Evolutionary conservation across 2,329 filamentous ascomycete species (phyloP).

Genomic region (Fusarium torreyae): DNA sequence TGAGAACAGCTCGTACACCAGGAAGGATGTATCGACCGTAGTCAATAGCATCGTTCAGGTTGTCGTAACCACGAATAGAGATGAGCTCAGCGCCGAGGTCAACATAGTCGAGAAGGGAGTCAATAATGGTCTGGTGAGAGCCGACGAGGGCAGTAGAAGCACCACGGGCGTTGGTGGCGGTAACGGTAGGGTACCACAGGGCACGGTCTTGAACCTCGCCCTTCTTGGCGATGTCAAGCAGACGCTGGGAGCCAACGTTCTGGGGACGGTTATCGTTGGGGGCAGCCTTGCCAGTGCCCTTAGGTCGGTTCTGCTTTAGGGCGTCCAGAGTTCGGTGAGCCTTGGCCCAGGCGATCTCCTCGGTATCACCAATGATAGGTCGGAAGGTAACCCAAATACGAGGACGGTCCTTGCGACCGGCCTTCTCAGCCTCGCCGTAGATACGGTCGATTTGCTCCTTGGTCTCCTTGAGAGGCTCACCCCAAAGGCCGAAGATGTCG

Average conservation of each 20-base stretch:
- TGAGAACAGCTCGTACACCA: conserved; percentile 59
- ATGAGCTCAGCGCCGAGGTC: conserved; percentile 70
- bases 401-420: conserved; percentile 68
- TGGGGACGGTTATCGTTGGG: conserved; percentile 58
- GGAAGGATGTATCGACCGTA: conserved; percentile 71
- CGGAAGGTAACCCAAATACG: conserved; percentile 76
- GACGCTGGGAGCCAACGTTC: conserved; percentile 71
- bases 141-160: conserved; percentile 73
- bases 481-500: conserved; percentile 76
- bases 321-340: conserved; percentile 69
- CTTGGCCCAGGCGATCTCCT: conserved; percentile 74
- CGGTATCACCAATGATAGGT: conserved; percentile 73
- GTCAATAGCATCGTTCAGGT: conserved; percentile 71
- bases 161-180: conserved; percentile 71
- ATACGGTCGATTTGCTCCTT: conserved; percentile 74
- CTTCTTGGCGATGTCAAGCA: conserved; percentile 69
- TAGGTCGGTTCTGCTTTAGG: conserved; percentile 61
- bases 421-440: conserved; percentile 71
- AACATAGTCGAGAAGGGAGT: conserved; percentile 71
- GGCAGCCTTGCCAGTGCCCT: conserved; percentile 51
- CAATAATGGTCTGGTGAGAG: conserved; percentile 65
- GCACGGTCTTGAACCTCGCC: conserved; percentile 73
- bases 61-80: conserved; percentile 74
- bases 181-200: conserved; percentile 75
- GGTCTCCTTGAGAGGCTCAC: conserved; percentile 74